A percentile compares a stretch with the other conserved stretches of the same genome.
Conservation (phyloP, 2,329 filamentous ascomycete genomes). For the Bimuria novae-zelandiae region DNA sequence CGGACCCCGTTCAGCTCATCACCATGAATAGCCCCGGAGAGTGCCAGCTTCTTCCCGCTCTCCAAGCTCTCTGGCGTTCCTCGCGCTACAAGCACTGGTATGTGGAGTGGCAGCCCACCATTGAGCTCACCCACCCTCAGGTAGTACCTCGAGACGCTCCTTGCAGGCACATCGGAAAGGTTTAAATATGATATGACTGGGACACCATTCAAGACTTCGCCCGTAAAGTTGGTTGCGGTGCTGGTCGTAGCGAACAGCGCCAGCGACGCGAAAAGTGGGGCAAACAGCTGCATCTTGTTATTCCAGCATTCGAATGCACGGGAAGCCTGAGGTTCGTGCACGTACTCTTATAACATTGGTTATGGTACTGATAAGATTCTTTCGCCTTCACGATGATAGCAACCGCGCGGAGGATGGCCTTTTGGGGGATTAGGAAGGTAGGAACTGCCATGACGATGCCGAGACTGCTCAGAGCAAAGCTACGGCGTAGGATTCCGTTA, state of each 20-base stretch:
- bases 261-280: constrained; percentile 21
- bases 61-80: constrained; percentile 43
- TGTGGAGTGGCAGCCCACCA: constrained; percentile 44
- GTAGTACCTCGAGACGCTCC: constrained; percentile 44
- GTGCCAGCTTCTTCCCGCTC: constrained; percentile 42
- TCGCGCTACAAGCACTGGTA: constrained; percentile 46
- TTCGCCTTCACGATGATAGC: no score
- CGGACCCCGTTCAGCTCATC: constrained; percentile 47
- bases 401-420: no score
- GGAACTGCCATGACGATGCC: no score
- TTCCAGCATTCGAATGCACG: no score
- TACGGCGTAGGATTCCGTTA: no score
- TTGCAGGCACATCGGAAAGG: constrained; percentile 42
- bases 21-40: constrained; percentile 47
- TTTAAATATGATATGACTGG: constrained; percentile 41
- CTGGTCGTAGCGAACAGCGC: constrained; percentile 23
- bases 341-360: no score
- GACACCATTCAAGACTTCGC: constrained; percentile 39
- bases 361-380: no score
- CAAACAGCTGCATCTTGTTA: constrained; percentile 32
- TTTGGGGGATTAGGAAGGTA: no score
- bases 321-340: no score
- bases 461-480: no score
- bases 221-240: constrained; percentile 34
- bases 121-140: constrained; percentile 46